Percentiles rank a stretch among this genome's conserved stretches.
Conservation (phyloP, 2,329 filamentous ascomycete species). For the Byssochlamys sp. region DNA sequence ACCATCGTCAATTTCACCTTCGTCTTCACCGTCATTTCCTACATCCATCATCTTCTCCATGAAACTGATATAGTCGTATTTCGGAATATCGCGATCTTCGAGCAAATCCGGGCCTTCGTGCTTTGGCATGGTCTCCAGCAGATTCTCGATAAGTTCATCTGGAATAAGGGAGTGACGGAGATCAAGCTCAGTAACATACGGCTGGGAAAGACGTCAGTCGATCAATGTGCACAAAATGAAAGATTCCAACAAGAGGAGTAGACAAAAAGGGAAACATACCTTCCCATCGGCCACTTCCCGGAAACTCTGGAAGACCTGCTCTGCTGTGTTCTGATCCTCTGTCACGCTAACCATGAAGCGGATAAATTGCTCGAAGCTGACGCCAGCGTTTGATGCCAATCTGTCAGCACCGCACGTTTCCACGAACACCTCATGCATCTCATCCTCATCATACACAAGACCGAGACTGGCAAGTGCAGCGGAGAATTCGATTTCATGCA, state of each 20-base stretch:
- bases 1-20: slow-evolving; percentile 8
- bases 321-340: slow-evolving; percentile 95
- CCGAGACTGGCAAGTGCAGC: slow-evolving; percentile 90
- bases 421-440: slow-evolving; percentile 93
- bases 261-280: slow-evolving; percentile 30
- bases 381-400: slow-evolving; percentile 55
- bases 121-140: slow-evolving; percentile 73
- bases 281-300: slow-evolving; percentile 95
- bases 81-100: slow-evolving; percentile 70
- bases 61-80: slow-evolving; percentile 94
- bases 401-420: slow-evolving; percentile 59
- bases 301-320: slow-evolving; percentile 97
- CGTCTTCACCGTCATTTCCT: slow-evolving; percentile 19
- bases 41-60: slow-evolving; percentile 74
- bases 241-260: background rate
- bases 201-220: slow-evolving; percentile 33
- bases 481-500: slow-evolving; percentile 90
- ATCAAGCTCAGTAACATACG: slow-evolving; percentile 96
- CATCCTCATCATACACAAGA: slow-evolving; percentile 89
- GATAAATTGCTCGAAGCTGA: slow-evolving; percentile 98
- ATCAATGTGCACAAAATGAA: background rate
- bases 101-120: slow-evolving; percentile 79
- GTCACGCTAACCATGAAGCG: slow-evolving; percentile 99
- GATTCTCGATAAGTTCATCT: slow-evolving; percentile 90
- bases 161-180: slow-evolving; percentile 88